Conservation (phyloP, 2,329 filamentous ascomycete genomes). For the Clarireedia sp. region DNA sequence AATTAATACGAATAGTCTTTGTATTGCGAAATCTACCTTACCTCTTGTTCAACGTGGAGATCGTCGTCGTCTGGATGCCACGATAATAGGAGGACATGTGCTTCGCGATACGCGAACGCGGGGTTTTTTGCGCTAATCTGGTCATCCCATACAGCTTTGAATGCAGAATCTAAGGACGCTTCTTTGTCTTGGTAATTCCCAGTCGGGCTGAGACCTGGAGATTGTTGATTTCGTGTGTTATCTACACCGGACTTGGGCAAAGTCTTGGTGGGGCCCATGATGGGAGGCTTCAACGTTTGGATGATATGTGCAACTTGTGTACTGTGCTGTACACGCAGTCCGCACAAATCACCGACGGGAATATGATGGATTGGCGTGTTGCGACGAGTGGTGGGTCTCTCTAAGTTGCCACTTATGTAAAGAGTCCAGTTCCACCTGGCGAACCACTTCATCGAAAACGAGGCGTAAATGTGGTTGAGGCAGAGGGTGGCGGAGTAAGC, state of each 20-base stretch:
- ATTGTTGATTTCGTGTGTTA: no score
- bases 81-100: neutral
- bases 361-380: neutral
- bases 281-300: no score
- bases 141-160: neutral
- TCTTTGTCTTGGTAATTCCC: neutral
- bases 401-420: neutral
- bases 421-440: neutral
- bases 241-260: neutral
- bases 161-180: neutral
- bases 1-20: neutral
- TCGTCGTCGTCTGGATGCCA: constrained; percentile 4
- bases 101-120: neutral
- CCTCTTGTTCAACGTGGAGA: neutral
- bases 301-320: no score
- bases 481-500: neutral
- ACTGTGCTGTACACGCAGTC: no score
- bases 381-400: neutral
- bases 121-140: neutral
- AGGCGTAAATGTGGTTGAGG: neutral
- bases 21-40: neutral
- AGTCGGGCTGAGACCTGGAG: neutral
- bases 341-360: no score
- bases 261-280: neutral
- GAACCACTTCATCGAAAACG: neutral